Conservation (phyloP, 2,329 filamentous ascomycete genomes). For the Apiospora marii region DNA sequence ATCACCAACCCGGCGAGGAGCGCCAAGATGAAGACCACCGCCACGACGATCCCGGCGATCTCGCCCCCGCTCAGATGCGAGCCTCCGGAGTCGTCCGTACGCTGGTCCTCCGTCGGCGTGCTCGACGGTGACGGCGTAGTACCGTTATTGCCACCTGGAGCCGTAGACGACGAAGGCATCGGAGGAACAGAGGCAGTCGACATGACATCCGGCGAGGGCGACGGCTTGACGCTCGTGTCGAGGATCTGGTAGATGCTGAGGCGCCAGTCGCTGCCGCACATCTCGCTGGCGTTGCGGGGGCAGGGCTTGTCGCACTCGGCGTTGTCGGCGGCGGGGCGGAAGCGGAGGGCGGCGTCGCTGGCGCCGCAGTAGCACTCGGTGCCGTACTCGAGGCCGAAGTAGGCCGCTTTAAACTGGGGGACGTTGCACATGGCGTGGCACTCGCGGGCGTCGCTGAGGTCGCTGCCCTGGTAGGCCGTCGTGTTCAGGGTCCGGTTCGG, state of each 20-base stretch:
- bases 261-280: neutral
- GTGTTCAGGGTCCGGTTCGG: neutral
- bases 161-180: neutral
- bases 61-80: neutral
- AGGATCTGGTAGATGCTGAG: neutral
- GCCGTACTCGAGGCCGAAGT: slow-evolving; percentile 8
- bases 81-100: neutral
- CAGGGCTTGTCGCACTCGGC: neutral
- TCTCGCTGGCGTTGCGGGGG: neutral
- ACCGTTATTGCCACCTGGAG: neutral
- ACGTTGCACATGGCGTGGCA: slow-evolving; percentile 1
- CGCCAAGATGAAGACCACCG: neutral
- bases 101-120: neutral
- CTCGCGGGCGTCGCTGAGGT: neutral
- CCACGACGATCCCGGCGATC: neutral
- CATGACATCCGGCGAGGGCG: neutral
- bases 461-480: neutral
- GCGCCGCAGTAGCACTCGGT: neutral
- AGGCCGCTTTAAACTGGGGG: neutral
- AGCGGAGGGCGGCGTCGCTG: neutral
- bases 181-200: neutral
- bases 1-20: neutral
- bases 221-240: neutral
- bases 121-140: neutral
- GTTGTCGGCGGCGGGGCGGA: neutral